Evolutionary conservation across 2,329 filamentous ascomycete species (phyloP).

Genomic region (Myriosclerotinia duriaeana): DNA sequence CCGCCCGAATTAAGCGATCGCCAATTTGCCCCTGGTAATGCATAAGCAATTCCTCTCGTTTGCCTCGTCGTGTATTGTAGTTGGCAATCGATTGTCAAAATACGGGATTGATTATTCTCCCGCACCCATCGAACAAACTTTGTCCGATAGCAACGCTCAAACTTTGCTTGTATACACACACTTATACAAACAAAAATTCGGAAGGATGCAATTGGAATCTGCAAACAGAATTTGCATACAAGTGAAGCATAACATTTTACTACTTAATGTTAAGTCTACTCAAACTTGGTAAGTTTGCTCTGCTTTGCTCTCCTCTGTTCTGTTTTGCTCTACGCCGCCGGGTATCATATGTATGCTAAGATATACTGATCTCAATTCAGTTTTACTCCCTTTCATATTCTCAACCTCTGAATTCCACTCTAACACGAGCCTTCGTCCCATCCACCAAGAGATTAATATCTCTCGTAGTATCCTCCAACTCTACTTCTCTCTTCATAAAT

Average conservation of each 20-base stretch:
- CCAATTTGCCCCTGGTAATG: not conserved
- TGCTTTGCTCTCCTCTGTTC: not conserved
- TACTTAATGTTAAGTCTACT: not conserved
- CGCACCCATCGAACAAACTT: not conserved
- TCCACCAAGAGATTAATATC: conserved; percentile 84
- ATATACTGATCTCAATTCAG: conserved; percentile 22
- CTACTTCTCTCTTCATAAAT: conserved; percentile 76
- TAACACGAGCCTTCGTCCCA: conserved; percentile 65
- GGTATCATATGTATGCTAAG: conserved; percentile 14
- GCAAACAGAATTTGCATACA: not conserved
- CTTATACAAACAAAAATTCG: not conserved
- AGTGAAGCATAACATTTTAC: not conserved
- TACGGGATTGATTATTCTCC: not conserved
- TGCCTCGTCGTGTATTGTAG: not conserved
- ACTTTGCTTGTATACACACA: not conserved
- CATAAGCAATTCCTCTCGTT: not conserved
- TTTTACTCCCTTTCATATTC: not conserved
- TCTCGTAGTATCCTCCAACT: conserved; percentile 75
- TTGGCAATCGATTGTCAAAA: not conserved
- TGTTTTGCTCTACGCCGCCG: not conserved
- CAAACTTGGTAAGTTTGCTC: not conserved
- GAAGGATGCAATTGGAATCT: not conserved
- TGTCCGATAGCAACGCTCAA: not conserved
- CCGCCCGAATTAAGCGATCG: not conserved
- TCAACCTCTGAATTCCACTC: conserved; percentile 56